A percentile compares a stretch with the other conserved stretches of the same genome.
Conservation (phyloP, 192 early-diverging fungal genomes). For the Podila horticola region DNA sequence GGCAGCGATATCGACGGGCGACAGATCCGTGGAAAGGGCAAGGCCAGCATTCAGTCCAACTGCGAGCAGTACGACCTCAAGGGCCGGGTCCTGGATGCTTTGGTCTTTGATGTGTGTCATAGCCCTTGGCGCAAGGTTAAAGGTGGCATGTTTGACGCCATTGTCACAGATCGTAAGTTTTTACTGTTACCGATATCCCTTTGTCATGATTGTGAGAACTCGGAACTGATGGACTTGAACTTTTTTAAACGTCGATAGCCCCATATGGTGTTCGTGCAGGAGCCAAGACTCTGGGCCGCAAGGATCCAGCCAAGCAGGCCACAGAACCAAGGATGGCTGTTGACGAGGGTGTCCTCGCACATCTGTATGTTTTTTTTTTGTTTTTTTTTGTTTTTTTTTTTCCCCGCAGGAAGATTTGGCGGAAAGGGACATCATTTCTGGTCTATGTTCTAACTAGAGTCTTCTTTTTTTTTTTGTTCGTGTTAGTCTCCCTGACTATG, state of each 20-base stretch:
- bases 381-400: too few relatives aligned
- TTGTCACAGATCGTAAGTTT: constrained; percentile 82
- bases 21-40: constrained; percentile 92
- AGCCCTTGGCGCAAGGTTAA: constrained; percentile 78
- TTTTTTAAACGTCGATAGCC: constrained; percentile 48
- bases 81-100: constrained; percentile 78
- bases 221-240: too few relatives aligned
- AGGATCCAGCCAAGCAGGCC: constrained; percentile 57
- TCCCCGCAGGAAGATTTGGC: neutral
- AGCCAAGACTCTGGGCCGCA: constrained; percentile 88
- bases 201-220: neutral
- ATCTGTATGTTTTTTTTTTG: constrained; percentile 47
- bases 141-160: constrained; percentile 81
- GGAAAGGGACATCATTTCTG: too few relatives aligned
- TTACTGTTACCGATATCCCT: too few relatives aligned
- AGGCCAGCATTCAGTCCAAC: constrained; percentile 74
- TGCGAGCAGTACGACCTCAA: constrained; percentile 83
- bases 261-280: constrained; percentile 98
- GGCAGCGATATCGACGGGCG: constrained; percentile 98
- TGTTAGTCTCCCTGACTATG: constrained; percentile 70
- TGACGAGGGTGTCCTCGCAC: constrained; percentile 52
- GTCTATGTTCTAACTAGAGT: neutral
- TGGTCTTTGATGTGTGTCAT: constrained; percentile 89
- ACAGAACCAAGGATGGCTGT: constrained; percentile 54
- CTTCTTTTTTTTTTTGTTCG: constrained; percentile 7